phyloP scores from a whole-genome alignment of 2,329 filamentous ascomycete genomes.

The Hymenoscyphus occultus region DNA sequence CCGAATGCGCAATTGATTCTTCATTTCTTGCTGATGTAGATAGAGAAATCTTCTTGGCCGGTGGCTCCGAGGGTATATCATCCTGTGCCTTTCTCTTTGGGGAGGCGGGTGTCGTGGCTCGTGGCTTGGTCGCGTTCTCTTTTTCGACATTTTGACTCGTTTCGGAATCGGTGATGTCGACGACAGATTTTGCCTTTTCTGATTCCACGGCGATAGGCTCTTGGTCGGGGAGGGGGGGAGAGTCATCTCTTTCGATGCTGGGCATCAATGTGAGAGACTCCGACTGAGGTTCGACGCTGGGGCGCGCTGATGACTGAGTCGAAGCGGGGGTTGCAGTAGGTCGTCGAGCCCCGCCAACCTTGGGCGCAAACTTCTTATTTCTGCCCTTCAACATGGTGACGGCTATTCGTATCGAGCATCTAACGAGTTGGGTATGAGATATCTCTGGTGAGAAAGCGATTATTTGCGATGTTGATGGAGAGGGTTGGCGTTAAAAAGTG shows the following conservation, averaged over 20 bases:
- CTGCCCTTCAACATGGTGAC: constrained; percentile 51
- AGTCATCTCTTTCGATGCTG: constrained; percentile 1
- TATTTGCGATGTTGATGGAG: neutral
- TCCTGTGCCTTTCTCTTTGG: constrained; percentile 22
- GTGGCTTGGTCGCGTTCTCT: neutral
- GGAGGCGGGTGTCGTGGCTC: neutral
- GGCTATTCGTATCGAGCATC: neutral
- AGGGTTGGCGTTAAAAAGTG: neutral
- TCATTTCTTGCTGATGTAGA: neutral
- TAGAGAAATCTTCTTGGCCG: neutral
- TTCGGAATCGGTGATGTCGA: neutral
- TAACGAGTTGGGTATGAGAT: neutral
- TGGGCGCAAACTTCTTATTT: constrained; percentile 50
- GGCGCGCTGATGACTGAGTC: constrained; percentile 38
- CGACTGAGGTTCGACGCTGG: constrained; percentile 41
- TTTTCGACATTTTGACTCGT: neutral
- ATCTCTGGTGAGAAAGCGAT: neutral
- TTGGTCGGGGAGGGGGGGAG: neutral
- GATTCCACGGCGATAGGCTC: neutral
- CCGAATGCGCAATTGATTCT: neutral
- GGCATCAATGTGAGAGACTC: constrained; percentile 28
- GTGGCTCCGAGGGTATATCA: neutral
- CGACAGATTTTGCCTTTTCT: neutral
- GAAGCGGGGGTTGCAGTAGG: constrained; percentile 45
- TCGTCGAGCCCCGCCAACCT: constrained; percentile 58